Evolutionary conservation across 345 rosid genomes (phyloP), one percentile per base, ranked within the genome.

Genomic region (Erucastrum elatum): DNA sequence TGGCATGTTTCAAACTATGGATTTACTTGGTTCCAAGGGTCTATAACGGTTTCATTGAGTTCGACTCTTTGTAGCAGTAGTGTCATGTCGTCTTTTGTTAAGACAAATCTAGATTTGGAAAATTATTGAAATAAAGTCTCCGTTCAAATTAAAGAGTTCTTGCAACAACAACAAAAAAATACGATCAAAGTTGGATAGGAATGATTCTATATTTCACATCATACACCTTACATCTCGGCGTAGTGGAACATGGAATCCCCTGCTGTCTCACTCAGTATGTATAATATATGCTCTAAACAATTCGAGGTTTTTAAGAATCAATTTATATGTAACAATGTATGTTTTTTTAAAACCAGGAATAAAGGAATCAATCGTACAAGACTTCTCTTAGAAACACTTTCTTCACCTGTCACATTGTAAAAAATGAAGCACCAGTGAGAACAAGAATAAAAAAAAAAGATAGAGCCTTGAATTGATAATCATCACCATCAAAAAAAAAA

Each of bases 331-430:
- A 64, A 68, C 39, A 79, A 62, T 70, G 75, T 59, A 29, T 70
- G 34, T 7, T 44, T 66, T 75, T 58, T 3, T 44, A 29, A 21
- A 53, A 69, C 44, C n/a, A 31, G 49, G 49, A 39, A 66, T 70
- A 26, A 68, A 70, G 21, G 21, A 31, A 61, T 76, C 83, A 90
- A 75, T 87, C 94, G 13, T 81, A 83, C 78, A 77, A 86, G 17
- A 85, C 88, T 77, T 91, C 93, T 77, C 91, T 80, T 63, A 85
- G 69, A 80, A 91, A 88, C 77, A 80, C 84, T 79, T 81, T 89
- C 82, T 87, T 93, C 60, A 84, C 94, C 98, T 93, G 90, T 66
- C 75, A 77, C 30, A 56, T 2, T 75, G 64, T 58, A 61, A 27
- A 70, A 17, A 41, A 56, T 21, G 75, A 61, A 66, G 33, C 60